phyloP scores from a whole-genome alignment of 352 stramenopile species.

The Peronosclerospora sorghi region DNA sequence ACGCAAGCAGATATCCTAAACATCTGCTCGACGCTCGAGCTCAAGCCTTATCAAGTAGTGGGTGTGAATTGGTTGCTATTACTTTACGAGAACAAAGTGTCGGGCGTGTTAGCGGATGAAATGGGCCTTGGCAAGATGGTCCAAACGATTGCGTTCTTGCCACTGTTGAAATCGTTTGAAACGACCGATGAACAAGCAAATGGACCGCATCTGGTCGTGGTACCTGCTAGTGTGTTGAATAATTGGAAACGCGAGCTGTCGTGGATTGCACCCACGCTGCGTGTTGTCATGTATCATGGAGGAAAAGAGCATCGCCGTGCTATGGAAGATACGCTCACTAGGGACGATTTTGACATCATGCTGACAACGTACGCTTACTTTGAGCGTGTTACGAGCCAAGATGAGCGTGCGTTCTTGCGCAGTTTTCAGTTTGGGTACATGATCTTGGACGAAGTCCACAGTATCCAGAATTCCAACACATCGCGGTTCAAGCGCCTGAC shows the following conservation, averaged over 20 bases:
- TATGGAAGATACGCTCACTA: slow-evolving; percentile 40
- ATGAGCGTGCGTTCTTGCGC: slow-evolving; percentile 73
- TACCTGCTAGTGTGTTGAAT: slow-evolving; percentile 85
- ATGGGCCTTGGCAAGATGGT: slow-evolving; percentile 93
- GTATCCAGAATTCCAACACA: slow-evolving; percentile 87
- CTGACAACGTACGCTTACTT: slow-evolving; percentile 90
- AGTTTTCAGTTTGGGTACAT: slow-evolving; percentile 85
- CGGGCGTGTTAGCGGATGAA: slow-evolving; percentile 74
- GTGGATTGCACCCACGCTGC: slow-evolving; percentile 88
- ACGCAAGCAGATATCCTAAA: slow-evolving; percentile 59
- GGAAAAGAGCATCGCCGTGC: slow-evolving; percentile 45
- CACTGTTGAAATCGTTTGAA: slow-evolving; percentile 42
- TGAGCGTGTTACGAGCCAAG: slow-evolving; percentile 74
- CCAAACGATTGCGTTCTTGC: slow-evolving; percentile 74
- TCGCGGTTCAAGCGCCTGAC: slow-evolving; percentile 85
- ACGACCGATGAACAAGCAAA: slow-evolving; percentile 11
- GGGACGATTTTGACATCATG: slow-evolving; percentile 68
- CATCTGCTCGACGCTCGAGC: slow-evolving; percentile 50
- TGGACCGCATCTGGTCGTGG: slow-evolving; percentile 87
- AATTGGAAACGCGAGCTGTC: slow-evolving; percentile 90
- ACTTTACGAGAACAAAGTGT: slow-evolving; percentile 69
- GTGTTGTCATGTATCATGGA: slow-evolving; percentile 79
- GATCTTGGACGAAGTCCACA: slow-evolving; percentile 90
- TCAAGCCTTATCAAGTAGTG: slow-evolving; percentile 83
- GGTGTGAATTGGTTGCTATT: slow-evolving; percentile 77